Base-by-base conservation (phyloP, 805 yeast species). In the Helenozyma rhizophorensis region DNA sequence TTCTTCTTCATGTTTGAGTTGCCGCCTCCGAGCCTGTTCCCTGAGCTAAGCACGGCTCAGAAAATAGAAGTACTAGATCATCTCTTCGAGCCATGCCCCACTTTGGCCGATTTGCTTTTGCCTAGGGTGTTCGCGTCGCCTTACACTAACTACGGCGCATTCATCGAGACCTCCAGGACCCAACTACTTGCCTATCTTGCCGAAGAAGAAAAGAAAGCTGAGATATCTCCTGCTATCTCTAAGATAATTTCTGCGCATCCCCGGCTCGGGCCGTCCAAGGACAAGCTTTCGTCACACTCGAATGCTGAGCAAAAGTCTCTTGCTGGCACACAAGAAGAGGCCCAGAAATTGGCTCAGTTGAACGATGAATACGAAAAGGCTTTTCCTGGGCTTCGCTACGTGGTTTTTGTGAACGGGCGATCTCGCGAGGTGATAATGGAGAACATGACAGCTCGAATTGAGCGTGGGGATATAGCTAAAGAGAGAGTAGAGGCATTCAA, bases 161-260 rank as follows among this genome's bases (percentile, higher is more conserved):
- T 79, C 18, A 74, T 80, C 11, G 80, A 74, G 30, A 30, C 45
- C 2, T 58, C 68, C 2, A 62, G 83, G 31, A 14, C 25, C 0
- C 51, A 50, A 8, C 55, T 81, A 13, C 45, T 64, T 3, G 30
- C 40, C 10, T 55, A 69, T 21, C 50, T 65, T 7, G 56, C 56
- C 22, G 37, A 24, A 11, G 58, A 45, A 26, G 45, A 47, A 32
- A 44, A 37, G 39, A 49, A 46, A 14, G 50, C 48, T 3, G 48
- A 52, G 13, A 26, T 37, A 4, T 36, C 46, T 4, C 34, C 40
- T 3, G 30, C 24, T n/a, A 53, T 73, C 9, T 49, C 68, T 27
- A 60, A 70, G 24, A 86, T 89, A 36, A 76, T 89, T n/a, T 80
- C 85, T 1, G 95, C 96, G 0, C 97, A 88, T 59, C 97, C 97